A percentile compares a stretch with the other conserved stretches of the same genome.
phyloP scores from a whole-genome alignment of 345 rosid genomes.

The Eutrema yunnanense region DNA sequence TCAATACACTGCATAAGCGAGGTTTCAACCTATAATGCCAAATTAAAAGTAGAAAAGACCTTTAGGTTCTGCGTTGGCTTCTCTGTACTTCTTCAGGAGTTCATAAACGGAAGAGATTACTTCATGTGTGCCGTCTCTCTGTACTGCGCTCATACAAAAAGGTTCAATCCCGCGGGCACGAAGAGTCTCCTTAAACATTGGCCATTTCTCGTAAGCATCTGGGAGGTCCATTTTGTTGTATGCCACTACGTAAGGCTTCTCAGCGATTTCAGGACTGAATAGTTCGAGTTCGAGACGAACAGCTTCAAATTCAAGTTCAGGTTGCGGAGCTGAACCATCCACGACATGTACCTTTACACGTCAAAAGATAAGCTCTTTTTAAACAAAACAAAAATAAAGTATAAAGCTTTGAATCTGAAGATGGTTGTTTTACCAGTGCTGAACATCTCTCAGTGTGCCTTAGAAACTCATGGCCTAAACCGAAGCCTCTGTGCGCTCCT shows the following conservation, averaged over 20 bases:
- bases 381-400: background rate
- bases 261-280: constrained; percentile 80
- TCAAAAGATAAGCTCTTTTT: constrained; percentile 3
- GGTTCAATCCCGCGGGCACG: constrained; percentile 62
- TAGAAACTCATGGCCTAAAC: constrained; percentile 89
- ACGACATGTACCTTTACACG: constrained; percentile 71
- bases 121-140: constrained; percentile 69
- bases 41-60: constrained; percentile 36
- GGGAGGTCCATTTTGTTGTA: constrained; percentile 93
- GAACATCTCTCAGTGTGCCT: constrained; percentile 95
- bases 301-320: constrained; percentile 86
- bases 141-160: constrained; percentile 85
- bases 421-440: constrained; percentile 54
- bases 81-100: constrained; percentile 50
- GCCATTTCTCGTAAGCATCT: constrained; percentile 74
- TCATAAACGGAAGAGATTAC: constrained; percentile 64
- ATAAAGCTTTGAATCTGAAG: background rate
- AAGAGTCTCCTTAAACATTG: constrained; percentile 52
- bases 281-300: constrained; percentile 91
- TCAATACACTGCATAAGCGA: background rate
- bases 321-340: constrained; percentile 81
- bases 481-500: constrained; percentile 95
- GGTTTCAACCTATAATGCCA: background rate
- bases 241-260: constrained; percentile 77
- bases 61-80: constrained; percentile 43